A percentile compares a stretch with the other conserved stretches of the same genome.
Evolutionary conservation across 2,329 filamentous ascomycete genomes (phyloP).

Genomic region (Ceratocystis albifundus): DNA sequence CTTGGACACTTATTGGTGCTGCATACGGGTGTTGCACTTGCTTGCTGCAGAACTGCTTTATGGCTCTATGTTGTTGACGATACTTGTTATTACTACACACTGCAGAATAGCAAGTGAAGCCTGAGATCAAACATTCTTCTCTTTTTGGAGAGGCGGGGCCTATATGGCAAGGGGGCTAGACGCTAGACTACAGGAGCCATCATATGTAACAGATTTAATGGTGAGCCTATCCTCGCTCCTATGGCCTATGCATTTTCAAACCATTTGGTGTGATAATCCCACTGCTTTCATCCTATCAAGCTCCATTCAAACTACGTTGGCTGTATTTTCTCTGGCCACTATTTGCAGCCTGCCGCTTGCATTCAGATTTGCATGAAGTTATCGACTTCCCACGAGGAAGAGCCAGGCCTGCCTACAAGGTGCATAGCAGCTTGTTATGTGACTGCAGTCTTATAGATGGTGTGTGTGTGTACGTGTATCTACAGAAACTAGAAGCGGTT

Average conservation of each 20-base stretch:
- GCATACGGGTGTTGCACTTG: neutral
- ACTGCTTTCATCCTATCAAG: neutral
- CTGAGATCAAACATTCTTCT: neutral
- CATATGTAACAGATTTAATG: neutral
- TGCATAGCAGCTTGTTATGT: neutral
- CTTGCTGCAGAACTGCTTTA: neutral
- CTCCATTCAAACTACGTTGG: neutral
- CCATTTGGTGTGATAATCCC: neutral
- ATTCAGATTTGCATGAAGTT: neutral
- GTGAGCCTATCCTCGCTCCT: neutral
- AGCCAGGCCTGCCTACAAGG: too few relatives aligned
- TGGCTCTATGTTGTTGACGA: neutral
- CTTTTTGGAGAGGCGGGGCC: neutral
- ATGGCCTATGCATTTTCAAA: neutral
- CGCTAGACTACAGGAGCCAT: neutral
- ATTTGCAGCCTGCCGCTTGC: neutral
- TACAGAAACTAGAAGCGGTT: neutral
- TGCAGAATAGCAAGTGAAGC: neutral
- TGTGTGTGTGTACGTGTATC: neutral
- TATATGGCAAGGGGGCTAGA: accelerated
- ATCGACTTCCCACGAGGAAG: neutral
- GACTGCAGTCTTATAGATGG: neutral
- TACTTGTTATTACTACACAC: neutral
- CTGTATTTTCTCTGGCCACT: neutral
- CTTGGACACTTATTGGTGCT: neutral